Evolutionary conservation across 2,329 filamentous ascomycete genomes (phyloP), one percentile per base, ranked within the genome.

Genomic region (Blumeria hordei): DNA sequence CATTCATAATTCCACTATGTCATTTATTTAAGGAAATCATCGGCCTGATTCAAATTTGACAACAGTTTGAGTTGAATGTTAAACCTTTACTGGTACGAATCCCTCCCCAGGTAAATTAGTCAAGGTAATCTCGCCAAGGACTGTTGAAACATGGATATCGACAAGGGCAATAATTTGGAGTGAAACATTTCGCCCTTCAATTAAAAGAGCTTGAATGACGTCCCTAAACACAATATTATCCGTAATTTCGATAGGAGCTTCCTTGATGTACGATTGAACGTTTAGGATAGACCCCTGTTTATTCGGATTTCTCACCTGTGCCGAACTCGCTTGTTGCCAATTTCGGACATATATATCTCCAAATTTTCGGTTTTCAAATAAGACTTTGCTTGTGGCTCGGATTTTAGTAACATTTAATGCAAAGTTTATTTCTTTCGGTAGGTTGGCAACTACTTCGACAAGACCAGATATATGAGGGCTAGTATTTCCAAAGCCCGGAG

Each of bases 381-480:
- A 85, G 3, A 96, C 81, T 64, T 94, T 80, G 4, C 88, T 83
- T 55, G 77, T 76, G 1, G 90, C 87, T 54, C 80, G 77, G 51
- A 98, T 78, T 56, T 74, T 75, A 39, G 80, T 80, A 44, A 96
- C 85, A 58, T 84, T 79, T 54, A 98, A 70, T 53, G 81, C 77
- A 60, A 96, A 83, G 63, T 94, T 88, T 74, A 96, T 82, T 65
- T 94, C 84, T 45, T 85, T 75, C 0, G 92, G 92, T 36, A 96
- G 67, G 10, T 73, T 78, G 32, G 93, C 82, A 16, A 88, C 72
- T 10, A 88, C 88, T 57, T 85, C 73, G 49, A 95, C 83, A 18
- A 82, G 81, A 3, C 88, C 88, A 34, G 87, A 94, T 14, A 98
- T 80, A 55, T 77, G 80, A 9, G 88, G 88, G 55, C 83, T 77